Percentiles rank a stretch among this genome's conserved stretches.
phyloP scores from a whole-genome alignment of 2,329 filamentous ascomycete genomes.

The Cercospora sesami region DNA sequence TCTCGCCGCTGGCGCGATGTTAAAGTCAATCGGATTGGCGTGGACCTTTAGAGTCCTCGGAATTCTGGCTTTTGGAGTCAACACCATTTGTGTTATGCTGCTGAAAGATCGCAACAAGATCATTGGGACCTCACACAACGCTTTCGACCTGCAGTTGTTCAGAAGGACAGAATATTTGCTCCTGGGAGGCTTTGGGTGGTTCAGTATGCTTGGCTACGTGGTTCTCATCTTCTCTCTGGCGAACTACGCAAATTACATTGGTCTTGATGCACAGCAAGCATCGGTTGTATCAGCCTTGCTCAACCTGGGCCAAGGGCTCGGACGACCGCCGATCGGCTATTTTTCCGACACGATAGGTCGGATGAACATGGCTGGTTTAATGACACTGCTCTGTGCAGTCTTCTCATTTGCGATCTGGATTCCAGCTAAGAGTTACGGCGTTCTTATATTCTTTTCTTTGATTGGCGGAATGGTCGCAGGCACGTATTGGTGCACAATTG shows the following conservation, averaged over 20 bases:
- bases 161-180: constrained; percentile 63
- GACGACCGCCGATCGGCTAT: constrained; percentile 70
- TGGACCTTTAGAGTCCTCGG: constrained; percentile 69
- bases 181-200: constrained; percentile 66
- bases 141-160: constrained; percentile 66
- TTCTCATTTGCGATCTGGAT: constrained; percentile 73
- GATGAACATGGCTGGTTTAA: constrained; percentile 66
- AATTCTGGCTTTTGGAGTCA: constrained; percentile 64
- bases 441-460: constrained; percentile 70
- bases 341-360: constrained; percentile 69
- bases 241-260: constrained; percentile 69
- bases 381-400: constrained; percentile 64
- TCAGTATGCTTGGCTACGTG: constrained; percentile 72
- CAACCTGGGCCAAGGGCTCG: constrained; percentile 66
- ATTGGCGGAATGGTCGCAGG: constrained; percentile 67
- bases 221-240: constrained; percentile 75
- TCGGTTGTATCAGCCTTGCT: constrained; percentile 71
- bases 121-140: constrained; percentile 65
- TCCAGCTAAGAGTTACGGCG: constrained; percentile 65
- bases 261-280: constrained; percentile 66
- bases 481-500: constrained; percentile 65
- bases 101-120: constrained; percentile 71
- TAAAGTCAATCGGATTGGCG: constrained; percentile 60
- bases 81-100: constrained; percentile 62
- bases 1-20: constrained; percentile 67